A percentile compares a stretch with the other conserved stretches of the same genome.
These are phyloP conservation scores for Eruca vesicaria DNA, from an alignment of 441 rosid species.

Conservation along the genomic window DNA sequence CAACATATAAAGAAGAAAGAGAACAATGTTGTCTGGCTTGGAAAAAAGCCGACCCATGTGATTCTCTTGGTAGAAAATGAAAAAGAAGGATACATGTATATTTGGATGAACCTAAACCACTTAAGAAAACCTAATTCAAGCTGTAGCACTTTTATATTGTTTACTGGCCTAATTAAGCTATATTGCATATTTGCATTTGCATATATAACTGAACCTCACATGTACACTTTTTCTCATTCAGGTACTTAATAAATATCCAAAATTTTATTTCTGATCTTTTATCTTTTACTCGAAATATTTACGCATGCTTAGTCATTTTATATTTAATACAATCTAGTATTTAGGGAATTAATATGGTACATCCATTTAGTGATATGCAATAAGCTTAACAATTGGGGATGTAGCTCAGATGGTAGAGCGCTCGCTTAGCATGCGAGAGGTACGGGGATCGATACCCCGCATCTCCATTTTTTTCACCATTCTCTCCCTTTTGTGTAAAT, in stretches of 20 bases:
- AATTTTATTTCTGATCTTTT: not conserved
- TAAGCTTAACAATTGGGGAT: conserved; percentile 24
- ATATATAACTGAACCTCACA: conserved; percentile 14
- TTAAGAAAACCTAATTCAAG: conserved; percentile 28
- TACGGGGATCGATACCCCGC: conserved; percentile 84
- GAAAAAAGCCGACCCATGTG: conserved; percentile 28
- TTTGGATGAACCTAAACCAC: conserved; percentile 32
- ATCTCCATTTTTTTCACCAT: conserved; percentile 45
- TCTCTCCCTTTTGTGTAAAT: not conserved
- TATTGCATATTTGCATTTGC: no score
- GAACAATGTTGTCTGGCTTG: not conserved
- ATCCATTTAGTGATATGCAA: no score
- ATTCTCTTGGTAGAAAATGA: conserved; percentile 5
- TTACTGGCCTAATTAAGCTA: conserved; percentile 23
- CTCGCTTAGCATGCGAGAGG: conserved; percentile 99
- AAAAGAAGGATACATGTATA: not conserved
- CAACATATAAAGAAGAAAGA: not conserved
- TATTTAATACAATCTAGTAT: not conserved
- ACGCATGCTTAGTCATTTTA: not conserved
- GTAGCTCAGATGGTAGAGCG: conserved; percentile 99
- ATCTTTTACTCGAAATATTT: not conserved
- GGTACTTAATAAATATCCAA: not conserved
- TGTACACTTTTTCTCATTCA: conserved; percentile 12
- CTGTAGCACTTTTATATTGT: conserved; percentile 18
- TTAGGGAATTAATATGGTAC: no score